Base-by-base conservation (phyloP, 345 rosid genomes). In the Xanthoceras sorbifolium region DNA sequence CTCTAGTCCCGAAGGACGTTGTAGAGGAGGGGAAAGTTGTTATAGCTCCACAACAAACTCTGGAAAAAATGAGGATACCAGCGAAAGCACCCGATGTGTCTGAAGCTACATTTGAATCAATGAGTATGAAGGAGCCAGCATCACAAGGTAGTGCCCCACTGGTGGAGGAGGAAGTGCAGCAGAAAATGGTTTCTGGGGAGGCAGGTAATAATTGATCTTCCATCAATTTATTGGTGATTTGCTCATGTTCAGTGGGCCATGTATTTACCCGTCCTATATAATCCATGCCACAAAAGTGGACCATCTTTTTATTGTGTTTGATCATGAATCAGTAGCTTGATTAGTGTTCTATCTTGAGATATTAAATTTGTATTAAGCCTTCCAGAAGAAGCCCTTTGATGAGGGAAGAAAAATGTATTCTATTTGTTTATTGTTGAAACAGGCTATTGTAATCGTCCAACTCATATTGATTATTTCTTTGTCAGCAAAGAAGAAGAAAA, bases 401-500 rank as follows among this genome's bases (percentile, higher is more conserved):
- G 22, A 48, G 28, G 40, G 10, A 2, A 36, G 69, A 12, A 64
- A 34, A 18, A 31, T 6, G 42, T 66, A 28, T 52, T 17, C n/a
- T 50, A 5, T 71, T 29, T 31, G 64, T 50, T 71, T 22, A 71
- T 17, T 17, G 25, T 71, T 20, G 44, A 52, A 71, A 48, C 12
- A n/a, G 14, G 54, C 14, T 44, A 23, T 57, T 60, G 14, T 25
- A 20, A 25, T 52, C 40, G 22, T 38, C 31, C 52, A 28, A 66
- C 62, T 25, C 4, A 10, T 11, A 29, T 23, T 78, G 65, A 67
- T 29, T 36, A 80, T 72, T 71, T 18, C 62, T 74, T 76, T 76
- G 59, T 64, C 89, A 93, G 99, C 86, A 78, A 93, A 85, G 87
- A 91, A 87, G 77, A 96, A 80, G 89, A 96, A 90, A 76, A 93